Evolutionary conservation across 495 filamentous ascomycete species (phyloP).

Genomic region (Penicillium cataractarum): DNA sequence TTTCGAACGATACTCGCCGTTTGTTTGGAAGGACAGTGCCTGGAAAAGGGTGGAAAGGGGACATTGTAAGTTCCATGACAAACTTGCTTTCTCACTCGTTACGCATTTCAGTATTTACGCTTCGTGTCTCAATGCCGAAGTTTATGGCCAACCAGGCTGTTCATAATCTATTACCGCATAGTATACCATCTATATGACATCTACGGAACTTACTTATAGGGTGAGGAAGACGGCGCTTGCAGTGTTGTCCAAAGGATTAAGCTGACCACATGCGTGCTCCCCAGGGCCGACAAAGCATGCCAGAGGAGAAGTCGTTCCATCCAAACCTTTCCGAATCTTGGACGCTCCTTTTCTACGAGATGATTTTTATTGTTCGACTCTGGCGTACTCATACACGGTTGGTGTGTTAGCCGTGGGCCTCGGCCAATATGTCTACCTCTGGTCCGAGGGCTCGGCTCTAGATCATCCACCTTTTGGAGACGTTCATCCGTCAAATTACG

Average conservation of each 20-base stretch:
- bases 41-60: conserved; percentile 57
- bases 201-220: not conserved
- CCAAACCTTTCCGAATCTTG: conserved; percentile 81
- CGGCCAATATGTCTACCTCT: conserved; percentile 79
- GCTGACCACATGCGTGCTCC: conserved; percentile 16
- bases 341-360: conserved; percentile 88
- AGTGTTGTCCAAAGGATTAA: conserved; percentile 4
- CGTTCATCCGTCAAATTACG: conserved; percentile 52
- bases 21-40: conserved; percentile 60
- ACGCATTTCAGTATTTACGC: not conserved
- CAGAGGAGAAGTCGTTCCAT: conserved; percentile 53
- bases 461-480: conserved; percentile 49
- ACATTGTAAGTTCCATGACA: conserved; percentile 49
- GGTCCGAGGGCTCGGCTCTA: conserved; percentile 74
- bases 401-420: conserved; percentile 85
- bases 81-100: not conserved
- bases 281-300: conserved; percentile 29
- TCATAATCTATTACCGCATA: conserved; percentile 10
- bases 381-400: conserved; percentile 77
- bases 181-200: conserved; percentile 13
- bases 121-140: not conserved
- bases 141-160: not conserved
- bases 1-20: conserved; percentile 39
- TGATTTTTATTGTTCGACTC: conserved; percentile 92
- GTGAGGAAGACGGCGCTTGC: conserved; percentile 4